Conservation (phyloP, 2,329 filamentous ascomycete genomes). For the Colletotrichum sp. region DNA sequence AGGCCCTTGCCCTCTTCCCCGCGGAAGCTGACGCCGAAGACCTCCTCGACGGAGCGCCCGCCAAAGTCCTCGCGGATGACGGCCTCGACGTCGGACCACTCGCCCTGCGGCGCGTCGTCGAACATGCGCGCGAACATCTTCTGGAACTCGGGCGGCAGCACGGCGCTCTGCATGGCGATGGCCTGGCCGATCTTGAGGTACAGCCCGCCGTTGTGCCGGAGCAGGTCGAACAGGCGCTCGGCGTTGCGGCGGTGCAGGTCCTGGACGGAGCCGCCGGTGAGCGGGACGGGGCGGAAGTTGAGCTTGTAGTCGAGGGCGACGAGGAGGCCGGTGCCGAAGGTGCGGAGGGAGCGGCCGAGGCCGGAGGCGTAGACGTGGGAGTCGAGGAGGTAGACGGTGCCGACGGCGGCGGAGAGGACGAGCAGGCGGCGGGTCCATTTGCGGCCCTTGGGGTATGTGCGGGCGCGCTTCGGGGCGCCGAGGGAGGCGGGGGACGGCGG, state of each 20-base stretch:
- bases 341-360: constrained; percentile 78
- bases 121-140: constrained; percentile 97
- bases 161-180: constrained; percentile 96
- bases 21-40: constrained; percentile 87
- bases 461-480: constrained; percentile 73
- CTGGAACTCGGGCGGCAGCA: constrained; percentile 93
- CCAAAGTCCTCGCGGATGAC: constrained; percentile 91
- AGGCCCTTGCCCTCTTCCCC: constrained; percentile 71
- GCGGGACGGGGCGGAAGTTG: constrained; percentile 86
- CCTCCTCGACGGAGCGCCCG: constrained; percentile 82
- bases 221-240: constrained; percentile 78
- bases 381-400: constrained; percentile 72
- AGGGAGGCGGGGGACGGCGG: constrained; percentile 83
- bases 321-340: constrained; percentile 79
- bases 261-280: constrained; percentile 73
- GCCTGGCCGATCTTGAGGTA: constrained; percentile 99
- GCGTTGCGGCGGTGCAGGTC: constrained; percentile 87
- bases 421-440: constrained; percentile 81
- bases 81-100: constrained; percentile 82
- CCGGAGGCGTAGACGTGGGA: constrained; percentile 79
- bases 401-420: constrained; percentile 63
- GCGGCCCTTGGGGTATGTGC: constrained; percentile 71
- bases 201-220: constrained; percentile 86
- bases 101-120: constrained; percentile 93
- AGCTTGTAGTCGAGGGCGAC: constrained; percentile 95